Evolutionary conservation across 345 rosid genomes (phyloP).

Genomic region (Hibiscus syriacus): DNA sequence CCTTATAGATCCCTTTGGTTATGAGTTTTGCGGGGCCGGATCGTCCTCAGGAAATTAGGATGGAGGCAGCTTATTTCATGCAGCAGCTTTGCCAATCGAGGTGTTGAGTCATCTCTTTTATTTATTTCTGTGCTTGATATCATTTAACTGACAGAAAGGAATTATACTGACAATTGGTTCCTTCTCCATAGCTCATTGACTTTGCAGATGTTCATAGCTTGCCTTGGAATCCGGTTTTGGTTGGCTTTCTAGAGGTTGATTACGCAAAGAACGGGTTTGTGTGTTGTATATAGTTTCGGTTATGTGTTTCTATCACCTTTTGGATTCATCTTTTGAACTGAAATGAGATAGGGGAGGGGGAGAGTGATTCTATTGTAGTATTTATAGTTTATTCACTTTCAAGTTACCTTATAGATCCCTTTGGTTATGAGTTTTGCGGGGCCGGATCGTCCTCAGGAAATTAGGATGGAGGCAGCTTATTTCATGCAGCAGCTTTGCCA

Average conservation of each 20-base stretch:
- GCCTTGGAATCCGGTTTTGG: constrained; percentile 89
- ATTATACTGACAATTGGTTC: constrained; percentile 18
- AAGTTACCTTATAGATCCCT: too few species aligned
- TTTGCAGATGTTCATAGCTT: constrained; percentile 95
- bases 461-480: too few species aligned
- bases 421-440: too few species aligned
- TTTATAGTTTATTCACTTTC: not conserved
- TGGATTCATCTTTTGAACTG: not conserved
- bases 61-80: constrained; percentile 78
- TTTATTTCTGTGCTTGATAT: not conserved
- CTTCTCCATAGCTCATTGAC: constrained; percentile 69
- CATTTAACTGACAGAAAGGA: not conserved
- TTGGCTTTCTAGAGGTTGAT: constrained; percentile 92
- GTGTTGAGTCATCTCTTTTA: constrained; percentile 28
- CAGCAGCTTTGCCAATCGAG: constrained; percentile 97
- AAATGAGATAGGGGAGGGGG: not conserved
- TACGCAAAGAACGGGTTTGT: constrained; percentile 87
- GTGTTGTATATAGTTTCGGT: too few species aligned
- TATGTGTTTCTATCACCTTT: not conserved
- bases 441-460: too few species aligned
- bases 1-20: too few species aligned
- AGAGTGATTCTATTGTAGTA: not conserved
- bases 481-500: constrained; percentile 93
- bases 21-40: too few species aligned
- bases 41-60: too few species aligned